Evolutionary conservation across 2,329 filamentous ascomycete genomes (phyloP).

Genomic region (Chalara sp.): DNA sequence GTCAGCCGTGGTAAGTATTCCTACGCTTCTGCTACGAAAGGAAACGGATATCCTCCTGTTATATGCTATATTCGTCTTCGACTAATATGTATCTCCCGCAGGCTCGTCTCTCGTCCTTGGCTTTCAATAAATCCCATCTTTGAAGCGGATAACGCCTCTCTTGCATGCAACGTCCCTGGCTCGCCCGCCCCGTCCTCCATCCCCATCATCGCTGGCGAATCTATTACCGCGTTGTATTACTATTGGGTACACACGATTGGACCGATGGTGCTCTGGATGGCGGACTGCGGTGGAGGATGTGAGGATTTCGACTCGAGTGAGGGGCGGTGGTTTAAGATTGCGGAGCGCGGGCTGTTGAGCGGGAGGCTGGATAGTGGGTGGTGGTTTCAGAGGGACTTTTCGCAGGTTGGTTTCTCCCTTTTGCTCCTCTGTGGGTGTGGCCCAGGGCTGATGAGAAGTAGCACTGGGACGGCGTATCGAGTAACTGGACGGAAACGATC

Average conservation of each 20-base stretch:
- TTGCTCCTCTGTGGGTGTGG: no score
- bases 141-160: background rate
- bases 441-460: no score
- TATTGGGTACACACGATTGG: background rate
- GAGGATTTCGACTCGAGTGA: no score
- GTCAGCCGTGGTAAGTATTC: background rate
- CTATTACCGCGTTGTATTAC: background rate
- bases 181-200: background rate
- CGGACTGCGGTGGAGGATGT: no score
- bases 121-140: background rate
- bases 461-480: background rate
- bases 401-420: background rate
- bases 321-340: no score
- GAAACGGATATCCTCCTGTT: no score
- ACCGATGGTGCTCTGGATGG: background rate
- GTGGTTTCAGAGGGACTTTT: background rate
- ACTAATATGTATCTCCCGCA: no score
- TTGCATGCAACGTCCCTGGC: background rate
- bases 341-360: background rate
- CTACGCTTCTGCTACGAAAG: no score
- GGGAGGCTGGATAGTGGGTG: background rate
- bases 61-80: no score
- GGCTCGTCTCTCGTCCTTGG: background rate
- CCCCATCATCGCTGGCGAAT: background rate
- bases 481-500: constrained; percentile 43